Conservation (phyloP, 345 rosid genomes). For the Dipteronia dyeriana region DNA sequence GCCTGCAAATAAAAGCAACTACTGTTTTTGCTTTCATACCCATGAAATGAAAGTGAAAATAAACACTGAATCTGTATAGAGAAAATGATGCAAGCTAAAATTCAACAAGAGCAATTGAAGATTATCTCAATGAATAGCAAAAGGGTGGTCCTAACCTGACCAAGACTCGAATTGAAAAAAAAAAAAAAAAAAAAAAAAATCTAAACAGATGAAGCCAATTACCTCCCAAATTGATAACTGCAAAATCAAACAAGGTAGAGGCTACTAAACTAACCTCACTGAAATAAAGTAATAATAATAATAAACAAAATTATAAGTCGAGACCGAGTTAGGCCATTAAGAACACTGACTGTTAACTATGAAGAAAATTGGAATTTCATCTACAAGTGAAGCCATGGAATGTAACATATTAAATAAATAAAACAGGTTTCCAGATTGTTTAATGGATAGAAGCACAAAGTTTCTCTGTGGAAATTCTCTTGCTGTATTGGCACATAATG, state of each 20-base stretch:
- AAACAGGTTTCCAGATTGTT: neutral
- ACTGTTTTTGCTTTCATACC: neutral
- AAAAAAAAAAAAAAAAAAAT: neutral
- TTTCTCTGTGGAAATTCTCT: no score
- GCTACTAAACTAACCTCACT: no score
- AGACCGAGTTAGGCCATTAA: no score
- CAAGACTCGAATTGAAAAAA: neutral
- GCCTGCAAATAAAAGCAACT: slow-evolving; percentile 53
- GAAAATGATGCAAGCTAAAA: neutral
- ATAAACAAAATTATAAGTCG: no score
- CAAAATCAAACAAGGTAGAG: neutral
- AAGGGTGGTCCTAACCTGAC: neutral
- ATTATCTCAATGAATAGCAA: neutral
- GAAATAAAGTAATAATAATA: no score
- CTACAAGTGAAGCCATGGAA: neutral
- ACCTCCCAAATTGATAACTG: neutral
- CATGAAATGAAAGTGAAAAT: neutral
- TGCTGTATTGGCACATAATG: no score
- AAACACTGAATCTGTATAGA: neutral
- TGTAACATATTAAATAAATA: no score
- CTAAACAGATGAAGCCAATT: neutral
- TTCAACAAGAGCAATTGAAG: neutral
- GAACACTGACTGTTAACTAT: neutral
- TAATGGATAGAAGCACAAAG: neutral
- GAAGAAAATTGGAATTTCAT: neutral